Evolutionary conservation across 805 yeast species (phyloP), one percentile per base, ranked within the genome.

Genomic region (Saccharomyces mikatae): DNA sequence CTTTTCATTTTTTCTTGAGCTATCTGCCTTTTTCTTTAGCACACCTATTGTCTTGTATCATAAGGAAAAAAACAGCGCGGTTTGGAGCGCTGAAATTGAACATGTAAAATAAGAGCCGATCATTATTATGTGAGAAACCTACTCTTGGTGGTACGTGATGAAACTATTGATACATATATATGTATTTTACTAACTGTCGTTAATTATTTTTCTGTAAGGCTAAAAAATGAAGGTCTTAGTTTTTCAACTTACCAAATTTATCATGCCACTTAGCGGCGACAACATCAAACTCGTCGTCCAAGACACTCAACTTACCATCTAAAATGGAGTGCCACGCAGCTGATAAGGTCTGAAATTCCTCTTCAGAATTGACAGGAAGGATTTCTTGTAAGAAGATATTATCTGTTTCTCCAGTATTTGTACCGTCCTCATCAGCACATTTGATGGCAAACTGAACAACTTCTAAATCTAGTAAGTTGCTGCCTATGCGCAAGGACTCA

Each of bases 311-410:
- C 47, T 66, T 62, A 5, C 50, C 59, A 26, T 52, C 51, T 27
- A 67, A 52, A 10, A 69, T 59, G 6, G 49, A 49, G 5, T 61
- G 51, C 72, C 72, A 69, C 31, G 65, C 67, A 10, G 54, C 46
- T 9, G 66, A 58, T 44, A 67, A 44, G 10, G 49, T 31, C 11
- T 50, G 55, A 49, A 65, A 68, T 46, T 69, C 72, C 6, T 51
- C 54, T n/a, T 55, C 58, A 10, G 56, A 55, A 4, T 50, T 52
- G 2, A 67, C 71, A 10, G 61, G 57, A 17, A 60, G 63, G 6
- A 69, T 67, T 30, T 69, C 68, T 47, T 68, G 71, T 22, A 70
- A 44, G 47, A 70, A 62, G 17, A 70, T 65, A 51, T 69, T 69
- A 31, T 64, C 67, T 3, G 66, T 63, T 5, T 67, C 64, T 29